phyloP scores from a whole-genome alignment of 2,329 filamentous ascomycete species.

The Monosporascus sp. region DNA sequence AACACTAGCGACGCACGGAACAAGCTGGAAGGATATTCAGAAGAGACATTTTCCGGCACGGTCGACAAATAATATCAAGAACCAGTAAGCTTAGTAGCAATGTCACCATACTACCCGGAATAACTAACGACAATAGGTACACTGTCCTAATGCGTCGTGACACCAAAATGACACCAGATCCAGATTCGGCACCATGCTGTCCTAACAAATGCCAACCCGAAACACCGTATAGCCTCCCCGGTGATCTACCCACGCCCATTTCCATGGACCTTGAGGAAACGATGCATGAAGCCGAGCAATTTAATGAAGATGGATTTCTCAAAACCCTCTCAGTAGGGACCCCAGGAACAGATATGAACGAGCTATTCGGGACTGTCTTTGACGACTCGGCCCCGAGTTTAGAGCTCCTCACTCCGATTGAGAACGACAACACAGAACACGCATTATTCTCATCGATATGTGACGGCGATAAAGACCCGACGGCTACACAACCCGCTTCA shows the following conservation, averaged over 20 bases:
- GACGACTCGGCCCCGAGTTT: background rate
- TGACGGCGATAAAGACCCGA: background rate
- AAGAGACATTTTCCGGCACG: slow-evolving; percentile 1
- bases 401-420: background rate
- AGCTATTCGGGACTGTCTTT: background rate
- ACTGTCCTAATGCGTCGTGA: slow-evolving; percentile 1
- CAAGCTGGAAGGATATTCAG: slow-evolving; percentile 1
- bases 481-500: background rate
- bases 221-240: background rate
- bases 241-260: background rate
- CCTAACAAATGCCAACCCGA: background rate
- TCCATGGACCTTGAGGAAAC: background rate
- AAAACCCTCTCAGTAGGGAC: background rate
- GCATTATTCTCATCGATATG: background rate
- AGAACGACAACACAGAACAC: background rate
- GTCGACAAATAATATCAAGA: background rate
- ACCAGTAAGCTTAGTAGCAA: background rate
- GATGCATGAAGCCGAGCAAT: background rate
- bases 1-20: background rate
- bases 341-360: background rate
- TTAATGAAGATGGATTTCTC: background rate
- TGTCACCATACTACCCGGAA: background rate
- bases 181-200: background rate
- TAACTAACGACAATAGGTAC: background rate
- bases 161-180: background rate